Evolutionary conservation across 2,329 filamentous ascomycete genomes (phyloP).

Genomic region (Cercospora sesami): DNA sequence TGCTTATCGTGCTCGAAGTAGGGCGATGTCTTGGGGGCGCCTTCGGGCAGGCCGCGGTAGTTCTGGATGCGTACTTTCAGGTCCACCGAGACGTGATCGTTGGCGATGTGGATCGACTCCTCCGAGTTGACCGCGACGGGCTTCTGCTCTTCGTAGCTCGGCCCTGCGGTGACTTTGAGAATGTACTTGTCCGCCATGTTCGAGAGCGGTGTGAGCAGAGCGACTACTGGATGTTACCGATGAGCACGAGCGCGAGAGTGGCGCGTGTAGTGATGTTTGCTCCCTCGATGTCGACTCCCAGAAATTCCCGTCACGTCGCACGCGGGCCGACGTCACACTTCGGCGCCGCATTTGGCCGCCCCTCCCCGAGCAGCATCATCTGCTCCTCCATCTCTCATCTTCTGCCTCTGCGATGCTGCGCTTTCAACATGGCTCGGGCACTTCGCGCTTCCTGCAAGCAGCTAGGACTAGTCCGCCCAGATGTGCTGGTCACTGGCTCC

Average conservation of each 20-base stretch:
- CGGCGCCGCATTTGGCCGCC: background rate
- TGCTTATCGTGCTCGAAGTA: slow-evolving; percentile 77
- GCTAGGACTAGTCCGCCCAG: background rate
- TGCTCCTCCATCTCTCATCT: background rate
- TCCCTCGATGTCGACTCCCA: background rate
- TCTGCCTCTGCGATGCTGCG: background rate
- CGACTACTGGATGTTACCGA: background rate
- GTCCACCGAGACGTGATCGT: slow-evolving; percentile 63
- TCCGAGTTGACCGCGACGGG: slow-evolving; percentile 73
- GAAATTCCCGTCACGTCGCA: background rate
- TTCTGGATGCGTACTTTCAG: slow-evolving; percentile 73
- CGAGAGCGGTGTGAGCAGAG: background rate
- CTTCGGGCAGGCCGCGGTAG: slow-evolving; percentile 66
- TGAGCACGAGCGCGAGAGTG: background rate
- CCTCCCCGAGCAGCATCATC: background rate
- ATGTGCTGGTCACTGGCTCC: background rate
- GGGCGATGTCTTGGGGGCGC: slow-evolving; percentile 66
- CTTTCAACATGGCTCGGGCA: background rate
- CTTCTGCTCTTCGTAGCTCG: slow-evolving; percentile 72
- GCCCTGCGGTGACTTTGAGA: slow-evolving; percentile 77
- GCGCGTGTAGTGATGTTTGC: background rate
- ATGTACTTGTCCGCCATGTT: slow-evolving; percentile 69
- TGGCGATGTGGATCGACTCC: slow-evolving; percentile 62
- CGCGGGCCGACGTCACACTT: background rate
- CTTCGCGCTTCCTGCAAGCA: background rate